Conservation (phyloP, 371 early-diverging fungal genomes). For the Dinochytrium kinnereticum region DNA sequence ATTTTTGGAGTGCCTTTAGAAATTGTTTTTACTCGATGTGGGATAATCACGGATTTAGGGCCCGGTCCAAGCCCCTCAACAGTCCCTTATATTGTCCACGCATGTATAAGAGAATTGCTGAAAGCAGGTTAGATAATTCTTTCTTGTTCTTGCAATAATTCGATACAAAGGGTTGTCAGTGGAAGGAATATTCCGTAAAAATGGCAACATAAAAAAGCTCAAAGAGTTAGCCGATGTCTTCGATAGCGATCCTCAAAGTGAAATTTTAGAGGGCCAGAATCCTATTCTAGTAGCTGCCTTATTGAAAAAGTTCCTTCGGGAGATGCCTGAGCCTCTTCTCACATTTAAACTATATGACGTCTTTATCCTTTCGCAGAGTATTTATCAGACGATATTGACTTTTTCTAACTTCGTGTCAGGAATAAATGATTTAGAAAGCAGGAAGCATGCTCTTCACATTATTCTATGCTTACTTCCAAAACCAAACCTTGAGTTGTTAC, state of each 20-base stretch:
- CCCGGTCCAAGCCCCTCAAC: slow-evolving; percentile 72
- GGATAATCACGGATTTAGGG: slow-evolving; percentile 82
- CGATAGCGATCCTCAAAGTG: slow-evolving; percentile 79
- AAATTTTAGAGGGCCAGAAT: neutral
- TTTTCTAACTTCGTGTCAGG: slow-evolving; percentile 2
- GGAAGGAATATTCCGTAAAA: slow-evolving; percentile 97
- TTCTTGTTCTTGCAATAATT: neutral
- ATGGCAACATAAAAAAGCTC: slow-evolving; percentile 91
- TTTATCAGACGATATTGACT: slow-evolving; percentile 2
- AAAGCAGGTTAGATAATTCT: slow-evolving; percentile 71
- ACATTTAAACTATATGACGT: slow-evolving; percentile 83
- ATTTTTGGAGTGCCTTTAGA: slow-evolving; percentile 94
- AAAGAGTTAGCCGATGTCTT: slow-evolving; percentile 73
- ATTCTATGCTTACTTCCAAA: slow-evolving; percentile 86
- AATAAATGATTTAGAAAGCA: slow-evolving; percentile 20
- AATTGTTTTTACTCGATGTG: slow-evolving; percentile 78
- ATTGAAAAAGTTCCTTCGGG: slow-evolving; percentile 92
- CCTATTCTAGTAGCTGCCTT: slow-evolving; percentile 93
- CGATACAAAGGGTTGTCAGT: slow-evolving; percentile 72
- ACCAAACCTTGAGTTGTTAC: slow-evolving; percentile 87
- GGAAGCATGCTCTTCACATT: slow-evolving; percentile 66
- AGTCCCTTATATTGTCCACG: slow-evolving; percentile 87
- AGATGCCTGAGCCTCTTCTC: slow-evolving; percentile 92
- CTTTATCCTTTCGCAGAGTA: slow-evolving; percentile 81
- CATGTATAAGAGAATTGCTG: slow-evolving; percentile 74